These are phyloP conservation scores for Neurospora pannonica DNA, from an alignment of 495 filamentous ascomycete species.

Conservation along the genomic window DNA sequence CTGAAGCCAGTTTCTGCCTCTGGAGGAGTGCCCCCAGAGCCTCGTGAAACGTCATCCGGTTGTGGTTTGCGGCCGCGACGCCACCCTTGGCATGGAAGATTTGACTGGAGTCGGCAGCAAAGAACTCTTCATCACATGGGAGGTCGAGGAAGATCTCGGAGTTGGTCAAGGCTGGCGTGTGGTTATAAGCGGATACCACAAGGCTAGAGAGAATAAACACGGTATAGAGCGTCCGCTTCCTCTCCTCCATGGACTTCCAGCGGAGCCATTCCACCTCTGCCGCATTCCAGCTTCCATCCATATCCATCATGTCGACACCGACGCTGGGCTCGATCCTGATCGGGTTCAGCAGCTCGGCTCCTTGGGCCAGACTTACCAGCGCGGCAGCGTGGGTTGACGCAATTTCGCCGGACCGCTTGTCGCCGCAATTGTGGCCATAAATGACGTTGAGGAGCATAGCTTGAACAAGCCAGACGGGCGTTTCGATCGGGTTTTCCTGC, in stretches of 20 bases:
- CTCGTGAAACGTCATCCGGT: slow-evolving; percentile 58
- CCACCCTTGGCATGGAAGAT: slow-evolving; percentile 74
- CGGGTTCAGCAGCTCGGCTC: slow-evolving; percentile 64
- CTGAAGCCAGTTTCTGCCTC: slow-evolving; percentile 31
- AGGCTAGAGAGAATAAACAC: slow-evolving; percentile 88
- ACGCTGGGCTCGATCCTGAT: slow-evolving; percentile 30
- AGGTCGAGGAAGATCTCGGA: slow-evolving; percentile 88
- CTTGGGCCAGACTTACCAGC: slow-evolving; percentile 81
- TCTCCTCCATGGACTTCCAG: slow-evolving; percentile 84
- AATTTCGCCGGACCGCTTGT: slow-evolving; percentile 82
- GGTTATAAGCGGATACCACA: slow-evolving; percentile 85
- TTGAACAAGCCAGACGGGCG: slow-evolving; percentile 94
- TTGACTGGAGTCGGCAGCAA: slow-evolving; percentile 70
- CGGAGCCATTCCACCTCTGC: slow-evolving; percentile 69
- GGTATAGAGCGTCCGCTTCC: slow-evolving; percentile 87
- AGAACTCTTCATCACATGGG: slow-evolving; percentile 90
- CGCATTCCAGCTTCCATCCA: slow-evolving; percentile 39
- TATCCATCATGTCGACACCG: slow-evolving; percentile 36
- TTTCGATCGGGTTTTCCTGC: slow-evolving; percentile 63
- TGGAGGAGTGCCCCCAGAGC: slow-evolving; percentile 74
- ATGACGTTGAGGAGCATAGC: slow-evolving; percentile 96
- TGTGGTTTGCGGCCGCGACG: slow-evolving; percentile 51
- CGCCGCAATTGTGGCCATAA: slow-evolving; percentile 91
- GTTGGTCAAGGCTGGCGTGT: slow-evolving; percentile 82
- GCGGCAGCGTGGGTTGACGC: slow-evolving; percentile 87